phyloP scores from a whole-genome alignment of 352 stramenopile species.

The Pythium vanterpoolii region DNA sequence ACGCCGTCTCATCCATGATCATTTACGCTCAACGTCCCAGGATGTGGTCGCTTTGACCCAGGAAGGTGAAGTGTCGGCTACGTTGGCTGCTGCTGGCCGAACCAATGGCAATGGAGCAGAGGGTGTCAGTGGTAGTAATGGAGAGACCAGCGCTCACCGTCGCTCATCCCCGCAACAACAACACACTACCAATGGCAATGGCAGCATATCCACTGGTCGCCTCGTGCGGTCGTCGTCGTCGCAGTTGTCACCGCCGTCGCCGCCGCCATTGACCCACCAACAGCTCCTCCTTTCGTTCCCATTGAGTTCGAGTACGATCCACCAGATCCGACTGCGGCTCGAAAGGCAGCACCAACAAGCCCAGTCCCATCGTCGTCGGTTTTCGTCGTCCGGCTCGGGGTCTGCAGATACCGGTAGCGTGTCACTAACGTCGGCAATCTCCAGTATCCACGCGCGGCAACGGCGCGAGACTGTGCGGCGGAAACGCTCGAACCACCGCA shows the following conservation, averaged over 20 bases:
- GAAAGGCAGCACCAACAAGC: constrained; percentile 32
- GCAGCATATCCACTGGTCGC: neutral
- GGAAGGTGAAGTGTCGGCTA: neutral
- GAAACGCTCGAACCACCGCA: constrained; percentile 35
- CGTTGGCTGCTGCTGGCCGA: neutral
- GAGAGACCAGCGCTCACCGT: neutral
- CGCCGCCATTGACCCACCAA: constrained; percentile 1
- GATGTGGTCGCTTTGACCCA: neutral
- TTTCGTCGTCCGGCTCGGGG: constrained; percentile 1
- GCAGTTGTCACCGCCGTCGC: neutral
- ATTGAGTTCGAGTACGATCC: constrained; percentile 33
- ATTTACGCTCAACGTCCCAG: constrained; percentile 10
- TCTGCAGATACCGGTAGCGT: neutral
- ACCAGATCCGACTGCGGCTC: constrained; percentile 38
- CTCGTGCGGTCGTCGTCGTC: constrained; percentile 1
- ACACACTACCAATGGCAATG: neutral
- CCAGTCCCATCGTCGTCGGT: constrained; percentile 1
- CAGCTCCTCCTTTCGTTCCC: constrained; percentile 42
- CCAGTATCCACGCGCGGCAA: constrained; percentile 15
- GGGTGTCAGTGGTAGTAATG: neutral
- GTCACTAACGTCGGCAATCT: constrained; percentile 5
- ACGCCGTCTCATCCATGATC: constrained; percentile 23
- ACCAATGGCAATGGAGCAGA: neutral
- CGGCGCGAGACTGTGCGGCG: constrained; percentile 7
- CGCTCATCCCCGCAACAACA: neutral